phyloP scores from a whole-genome alignment of 2,329 filamentous ascomycete species.

The Hypomyces perniciosus region DNA sequence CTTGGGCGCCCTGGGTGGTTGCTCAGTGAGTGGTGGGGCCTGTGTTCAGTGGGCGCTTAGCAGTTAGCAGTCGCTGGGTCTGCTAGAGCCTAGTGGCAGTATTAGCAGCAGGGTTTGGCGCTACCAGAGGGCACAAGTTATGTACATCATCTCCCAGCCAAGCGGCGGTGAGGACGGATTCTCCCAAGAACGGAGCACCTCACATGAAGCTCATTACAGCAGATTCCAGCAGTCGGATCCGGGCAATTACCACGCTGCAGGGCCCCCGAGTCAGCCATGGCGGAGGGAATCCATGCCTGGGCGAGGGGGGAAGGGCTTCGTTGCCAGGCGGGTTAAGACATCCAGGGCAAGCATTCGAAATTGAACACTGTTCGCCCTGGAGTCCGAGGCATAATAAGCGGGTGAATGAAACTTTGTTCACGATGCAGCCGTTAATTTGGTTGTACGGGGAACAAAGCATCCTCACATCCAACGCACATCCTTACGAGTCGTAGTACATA shows the following conservation, averaged over 20 bases:
- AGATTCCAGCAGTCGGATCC: not conserved
- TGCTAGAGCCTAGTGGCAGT: not conserved
- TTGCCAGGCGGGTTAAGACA: constrained; percentile 7
- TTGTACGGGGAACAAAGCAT: too few species aligned
- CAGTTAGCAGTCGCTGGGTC: not conserved
- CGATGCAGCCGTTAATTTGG: too few species aligned
- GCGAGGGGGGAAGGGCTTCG: not conserved
- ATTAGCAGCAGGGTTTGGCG: not conserved
- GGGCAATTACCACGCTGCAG: constrained; percentile 1
- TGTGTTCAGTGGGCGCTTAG: constrained; percentile 13
- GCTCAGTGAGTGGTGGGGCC: constrained; percentile 12
- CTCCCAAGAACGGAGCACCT: not conserved
- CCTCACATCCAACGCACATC: too few species aligned
- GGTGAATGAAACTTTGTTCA: too few species aligned
- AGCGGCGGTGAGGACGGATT: constrained; percentile 7
- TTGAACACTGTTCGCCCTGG: not conserved
- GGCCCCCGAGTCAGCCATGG: not conserved
- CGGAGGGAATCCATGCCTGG: not conserved
- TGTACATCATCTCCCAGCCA: constrained; percentile 1
- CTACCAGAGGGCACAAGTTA: constrained; percentile 1
- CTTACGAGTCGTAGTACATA: too few species aligned
- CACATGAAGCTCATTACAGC: constrained; percentile 4
- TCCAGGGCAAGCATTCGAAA: constrained; percentile 5
- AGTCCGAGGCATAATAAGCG: too few species aligned
- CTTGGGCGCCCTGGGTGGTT: constrained; percentile 8